Evolutionary conservation across 2,329 filamentous ascomycete species (phyloP), one percentile per base, ranked within the genome.

Genomic region (Plenodomus biglobosus): DNA sequence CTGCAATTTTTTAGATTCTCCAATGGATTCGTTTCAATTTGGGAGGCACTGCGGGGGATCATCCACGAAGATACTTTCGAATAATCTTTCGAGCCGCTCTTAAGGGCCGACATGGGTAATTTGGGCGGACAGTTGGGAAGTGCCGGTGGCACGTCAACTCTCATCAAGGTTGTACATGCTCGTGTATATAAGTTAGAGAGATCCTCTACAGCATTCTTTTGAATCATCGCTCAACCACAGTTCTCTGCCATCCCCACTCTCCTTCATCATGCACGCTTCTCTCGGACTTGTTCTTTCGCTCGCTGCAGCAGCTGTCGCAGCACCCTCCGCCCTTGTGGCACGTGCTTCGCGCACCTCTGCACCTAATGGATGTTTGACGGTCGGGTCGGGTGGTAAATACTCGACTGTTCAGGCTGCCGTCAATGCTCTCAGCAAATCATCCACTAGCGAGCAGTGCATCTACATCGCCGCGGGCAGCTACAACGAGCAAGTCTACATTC

Each of bases 391-490:
- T 16, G 71, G 70, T 32, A 69, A 71, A 32, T 81, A 79, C 64
- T 70, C 70, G 59, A 79, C 65, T 49, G 71, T 86, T 36, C 80
- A 84, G 61, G 69, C 76, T 16, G 84, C 85, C 8, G 77, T 87
- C 47, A 64, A 82, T 58, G 77, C 82, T 4, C 76, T 86, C 8
- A 80, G 78, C n/a, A 79, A 76, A 0, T 72, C 74, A 1, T 75
- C 76, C 6, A 75, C 77, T 1, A 55, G 69, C 1, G 73, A 74
- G 1, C 81, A 84, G 49, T 81, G 78, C 61, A 83, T 87, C 69
- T 87, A 86, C 72, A 80, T 87, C 66, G 65, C 80, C 58, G 67
- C 77, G 19, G 83, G 83, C 8, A 83, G 80, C 30, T 85, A 86
- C 75, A 72, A 69, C 2, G 83, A 85, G 64, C 83, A 85, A 61